These are phyloP conservation scores for Iberis pinnata DNA, from an alignment of 345 rosid genomes.

Conservation along the genomic window DNA sequence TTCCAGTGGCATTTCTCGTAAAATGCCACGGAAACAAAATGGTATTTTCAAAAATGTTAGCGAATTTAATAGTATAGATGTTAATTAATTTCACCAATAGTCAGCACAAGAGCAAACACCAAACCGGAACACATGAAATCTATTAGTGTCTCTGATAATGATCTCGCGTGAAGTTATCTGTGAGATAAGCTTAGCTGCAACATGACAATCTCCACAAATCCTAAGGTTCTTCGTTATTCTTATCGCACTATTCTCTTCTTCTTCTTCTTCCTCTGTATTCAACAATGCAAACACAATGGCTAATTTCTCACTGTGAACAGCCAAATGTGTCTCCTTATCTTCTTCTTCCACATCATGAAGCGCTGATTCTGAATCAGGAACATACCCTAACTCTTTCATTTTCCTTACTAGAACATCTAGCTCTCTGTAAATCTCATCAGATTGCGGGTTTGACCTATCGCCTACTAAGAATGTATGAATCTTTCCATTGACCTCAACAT, in stretches of 20 bases:
- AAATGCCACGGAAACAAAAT: no score
- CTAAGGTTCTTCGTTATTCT: slow-evolving; percentile 73
- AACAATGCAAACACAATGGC: slow-evolving; percentile 64
- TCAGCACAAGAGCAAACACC: slow-evolving; percentile 71
- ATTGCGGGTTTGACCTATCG: slow-evolving; percentile 45
- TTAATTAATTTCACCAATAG: slow-evolving; percentile 42
- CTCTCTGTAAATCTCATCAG: slow-evolving; percentile 41
- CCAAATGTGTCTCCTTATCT: slow-evolving; percentile 67
- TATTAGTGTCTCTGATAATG: slow-evolving; percentile 50
- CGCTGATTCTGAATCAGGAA: slow-evolving; percentile 55
- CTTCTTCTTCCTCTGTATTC: slow-evolving; percentile 41
- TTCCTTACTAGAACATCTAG: slow-evolving; percentile 48
- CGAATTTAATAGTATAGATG: no score
- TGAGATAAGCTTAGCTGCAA: slow-evolving; percentile 63
- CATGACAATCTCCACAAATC: slow-evolving; percentile 68
- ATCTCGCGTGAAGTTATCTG: slow-evolving; percentile 52
- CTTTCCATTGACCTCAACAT: slow-evolving; percentile 44
- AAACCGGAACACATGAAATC: slow-evolving; percentile 54
- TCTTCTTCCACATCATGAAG: slow-evolving; percentile 79
- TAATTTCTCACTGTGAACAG: slow-evolving; percentile 71
- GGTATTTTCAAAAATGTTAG: no score
- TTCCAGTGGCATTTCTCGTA: no score
- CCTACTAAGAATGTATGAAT: slow-evolving; percentile 61
- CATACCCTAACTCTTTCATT: slow-evolving; percentile 62
- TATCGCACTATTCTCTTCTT: slow-evolving; percentile 33